Base-by-base conservation (phyloP, 768 basidiomycete genomes). In the Sistotremastrum niveocremeum region DNA sequence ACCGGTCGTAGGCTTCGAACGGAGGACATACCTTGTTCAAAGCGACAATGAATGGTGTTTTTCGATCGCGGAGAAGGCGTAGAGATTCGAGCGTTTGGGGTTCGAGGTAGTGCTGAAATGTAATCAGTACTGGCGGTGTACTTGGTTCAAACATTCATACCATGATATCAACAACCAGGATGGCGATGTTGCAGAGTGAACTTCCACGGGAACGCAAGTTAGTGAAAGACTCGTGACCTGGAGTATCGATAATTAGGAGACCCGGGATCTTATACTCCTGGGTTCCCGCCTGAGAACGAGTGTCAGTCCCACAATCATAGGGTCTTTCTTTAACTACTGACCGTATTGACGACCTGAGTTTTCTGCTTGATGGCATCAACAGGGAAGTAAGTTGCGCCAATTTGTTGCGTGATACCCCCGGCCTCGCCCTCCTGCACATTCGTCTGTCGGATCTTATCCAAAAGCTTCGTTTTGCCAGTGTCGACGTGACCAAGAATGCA, bases 401-500 rank as follows among this genome's bases (percentile, higher is more conserved):
- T 99, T 62, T 99, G 95, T 63, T 98, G 95, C 0, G 95, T 99
- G 62, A 99, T 99, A 67, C 95, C 95, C 53, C 95, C 95, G 3
- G 95, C 95, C 75, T 99, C 95, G 46, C 95, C 95, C 60, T 97
- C 95, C 65, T 97, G 93, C 20, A 99, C 95, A 54, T 97, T 97
- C 4, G 94, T 98, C 82, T 98, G 94, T 54, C 95, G 91, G 60
- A 99, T 99, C 75, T 97, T 98, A 62, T 99, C 95, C 55, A 99
- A 65, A 36, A 99, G 69, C 64, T 95, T 97, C 9, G 95, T 99
- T 67, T 99, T 99, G 49, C 95, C 95, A 4, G 93, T 97, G 71
- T 99, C 95, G 74, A 99, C 95, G 62, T 99, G 95, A 49, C 95
- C 95, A 51, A 99, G 64, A 56, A 99, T 99, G 76, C 94, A 97